Percentiles rank a stretch among this genome's conserved stretches.
These are phyloP conservation scores for Nitzschia palea DNA, from an alignment of 108 stramenopile species.

Conservation along the genomic window DNA sequence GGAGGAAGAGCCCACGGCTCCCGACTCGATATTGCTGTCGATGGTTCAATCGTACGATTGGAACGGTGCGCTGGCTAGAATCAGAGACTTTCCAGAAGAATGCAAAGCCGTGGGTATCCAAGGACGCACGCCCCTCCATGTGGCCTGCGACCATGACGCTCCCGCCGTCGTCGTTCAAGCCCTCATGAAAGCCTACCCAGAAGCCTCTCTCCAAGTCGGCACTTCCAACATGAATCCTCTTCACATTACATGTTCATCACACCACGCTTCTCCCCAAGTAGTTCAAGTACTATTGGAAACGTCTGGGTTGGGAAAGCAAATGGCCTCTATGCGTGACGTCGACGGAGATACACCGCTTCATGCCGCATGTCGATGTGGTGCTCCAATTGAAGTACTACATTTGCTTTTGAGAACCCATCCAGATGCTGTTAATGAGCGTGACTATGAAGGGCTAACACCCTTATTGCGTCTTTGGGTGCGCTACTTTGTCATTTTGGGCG, in stretches of 20 bases:
- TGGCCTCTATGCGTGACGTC: constrained; percentile 49
- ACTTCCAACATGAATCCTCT: constrained; percentile 69
- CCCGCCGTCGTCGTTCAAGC: constrained; percentile 53
- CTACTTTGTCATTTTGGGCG: constrained; percentile 63
- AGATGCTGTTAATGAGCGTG: constrained; percentile 44
- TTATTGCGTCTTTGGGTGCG: constrained; percentile 61
- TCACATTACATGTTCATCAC: constrained; percentile 64
- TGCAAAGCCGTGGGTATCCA: constrained; percentile 45
- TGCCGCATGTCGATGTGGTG: constrained; percentile 68
- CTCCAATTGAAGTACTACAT: constrained; percentile 54
- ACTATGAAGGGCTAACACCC: constrained; percentile 66
- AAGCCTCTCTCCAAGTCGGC: constrained; percentile 51
- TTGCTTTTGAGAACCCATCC: constrained; percentile 53
- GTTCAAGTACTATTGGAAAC: constrained; percentile 45
- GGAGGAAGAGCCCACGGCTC: not conserved
- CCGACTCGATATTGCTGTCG: constrained; percentile 7
- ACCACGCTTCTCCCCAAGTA: constrained; percentile 58
- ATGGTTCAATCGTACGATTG: constrained; percentile 60
- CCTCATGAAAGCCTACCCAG: constrained; percentile 53
- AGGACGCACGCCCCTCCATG: constrained; percentile 58
- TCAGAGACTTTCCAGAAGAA: constrained; percentile 46
- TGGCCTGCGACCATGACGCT: constrained; percentile 69
- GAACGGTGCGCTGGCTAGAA: constrained; percentile 44
- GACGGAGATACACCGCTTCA: constrained; percentile 73
- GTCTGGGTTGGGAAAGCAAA: constrained; percentile 23